phyloP scores from a whole-genome alignment of 2,329 filamentous ascomycete species.

The Talaromyces sp. region DNA sequence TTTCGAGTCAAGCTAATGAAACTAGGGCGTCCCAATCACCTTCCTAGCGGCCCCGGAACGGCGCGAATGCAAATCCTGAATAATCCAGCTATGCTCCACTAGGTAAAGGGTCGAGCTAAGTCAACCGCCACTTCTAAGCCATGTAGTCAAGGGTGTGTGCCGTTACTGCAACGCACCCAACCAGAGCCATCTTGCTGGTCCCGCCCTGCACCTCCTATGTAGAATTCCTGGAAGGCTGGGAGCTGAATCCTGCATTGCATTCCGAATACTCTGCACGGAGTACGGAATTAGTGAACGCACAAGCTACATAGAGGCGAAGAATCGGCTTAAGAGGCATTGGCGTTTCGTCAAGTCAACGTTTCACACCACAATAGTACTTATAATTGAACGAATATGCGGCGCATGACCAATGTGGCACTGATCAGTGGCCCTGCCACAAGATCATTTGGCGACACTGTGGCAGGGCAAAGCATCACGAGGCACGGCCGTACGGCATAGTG shows the following conservation, averaged over 20 bases:
- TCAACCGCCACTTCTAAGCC: not conserved
- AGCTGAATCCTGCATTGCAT: constrained; percentile 15
- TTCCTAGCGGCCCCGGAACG: constrained; percentile 14
- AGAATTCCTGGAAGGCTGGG: constrained; percentile 6
- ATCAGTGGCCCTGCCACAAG: not conserved
- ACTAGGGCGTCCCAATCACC: constrained; percentile 14
- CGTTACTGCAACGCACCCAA: constrained; percentile 14
- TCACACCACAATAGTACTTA: not conserved
- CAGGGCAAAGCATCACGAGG: constrained; percentile 13
- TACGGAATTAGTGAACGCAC: not conserved
- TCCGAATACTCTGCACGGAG: not conserved
- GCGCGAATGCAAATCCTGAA: constrained; percentile 16
- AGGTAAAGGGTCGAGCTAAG: not conserved
- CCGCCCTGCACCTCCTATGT: not conserved
- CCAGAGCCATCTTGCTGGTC: constrained; percentile 8
- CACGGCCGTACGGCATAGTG: not conserved
- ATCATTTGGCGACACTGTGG: not conserved
- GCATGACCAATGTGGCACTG: constrained; percentile 2
- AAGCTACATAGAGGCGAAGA: not conserved
- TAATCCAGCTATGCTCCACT: constrained; percentile 5
- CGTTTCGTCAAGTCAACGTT: not conserved
- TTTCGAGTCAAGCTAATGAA: constrained; percentile 10
- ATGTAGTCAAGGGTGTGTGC: not conserved
- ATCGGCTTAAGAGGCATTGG: not conserved
- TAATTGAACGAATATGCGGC: not conserved